phyloP scores from a whole-genome alignment of 805 yeast genomes.

The Wickerhamomyces kurtzmanii region DNA sequence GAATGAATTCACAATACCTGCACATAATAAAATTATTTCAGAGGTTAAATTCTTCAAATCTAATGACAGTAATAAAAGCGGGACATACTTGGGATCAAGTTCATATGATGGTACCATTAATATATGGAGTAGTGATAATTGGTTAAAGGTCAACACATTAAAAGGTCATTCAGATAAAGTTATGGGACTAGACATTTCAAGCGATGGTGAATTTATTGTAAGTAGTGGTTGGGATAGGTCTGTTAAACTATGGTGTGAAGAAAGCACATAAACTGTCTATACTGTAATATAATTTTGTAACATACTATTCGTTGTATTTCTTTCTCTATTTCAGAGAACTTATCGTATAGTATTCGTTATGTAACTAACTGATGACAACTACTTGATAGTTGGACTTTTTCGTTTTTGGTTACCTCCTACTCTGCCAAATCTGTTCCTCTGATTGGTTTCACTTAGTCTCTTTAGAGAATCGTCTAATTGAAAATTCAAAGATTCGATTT shows the following conservation, averaged over 20 bases:
- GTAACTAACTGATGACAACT: not conserved
- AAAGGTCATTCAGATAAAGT: constrained; percentile 58
- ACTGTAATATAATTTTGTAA: not conserved
- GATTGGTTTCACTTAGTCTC: constrained; percentile 10
- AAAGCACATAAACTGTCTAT: constrained; percentile 4
- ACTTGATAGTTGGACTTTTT: constrained; percentile 10
- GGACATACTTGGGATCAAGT: constrained; percentile 44
- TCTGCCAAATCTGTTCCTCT: too few relatives aligned
- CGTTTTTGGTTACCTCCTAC: constrained; percentile 10
- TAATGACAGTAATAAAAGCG: too few relatives aligned
- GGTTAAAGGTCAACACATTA: constrained; percentile 47
- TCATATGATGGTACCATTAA: constrained; percentile 67
- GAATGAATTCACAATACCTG: constrained; percentile 42
- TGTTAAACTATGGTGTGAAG: constrained; percentile 50
- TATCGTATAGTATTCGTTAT: too few relatives aligned
- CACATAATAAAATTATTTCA: constrained; percentile 67
- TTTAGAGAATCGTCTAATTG: constrained; percentile 12
- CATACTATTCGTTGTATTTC: not conserved
- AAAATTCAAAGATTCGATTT: constrained; percentile 4
- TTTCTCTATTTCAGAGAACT: too few relatives aligned
- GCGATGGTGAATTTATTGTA: constrained; percentile 32
- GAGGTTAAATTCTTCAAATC: constrained; percentile 42
- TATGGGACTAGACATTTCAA: constrained; percentile 53
- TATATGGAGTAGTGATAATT: constrained; percentile 59
- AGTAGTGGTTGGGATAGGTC: constrained; percentile 83